Evolutionary conservation across 2,329 filamentous ascomycete genomes (phyloP), one percentile per base, ranked within the genome.

Genomic region (Atkinsonella hypoxylon): DNA sequence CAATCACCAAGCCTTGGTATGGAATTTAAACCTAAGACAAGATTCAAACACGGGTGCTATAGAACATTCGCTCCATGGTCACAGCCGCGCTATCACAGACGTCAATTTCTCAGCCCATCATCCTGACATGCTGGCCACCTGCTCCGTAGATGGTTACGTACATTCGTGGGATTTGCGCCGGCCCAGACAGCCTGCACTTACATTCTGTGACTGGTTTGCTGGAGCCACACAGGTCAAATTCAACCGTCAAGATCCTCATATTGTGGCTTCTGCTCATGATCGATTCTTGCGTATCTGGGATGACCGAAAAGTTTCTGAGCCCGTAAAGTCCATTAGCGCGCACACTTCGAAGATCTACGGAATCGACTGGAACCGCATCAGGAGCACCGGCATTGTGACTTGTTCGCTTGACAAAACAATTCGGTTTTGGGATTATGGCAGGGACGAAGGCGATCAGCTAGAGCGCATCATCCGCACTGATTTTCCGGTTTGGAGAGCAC

Each of bases 91-190:
- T 55, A 96, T 96, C 58, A 96, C 90, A 8, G 90, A 96, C 64
- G 89, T 96, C 66, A 96, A 96, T 65, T 96, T 95, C 66, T 95
- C 89, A 0, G 89, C 90, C 5, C 88, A 95, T 58, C 87, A 96
- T 62, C 88, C 89, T 0, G 90, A 96, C 62, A 74, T 90, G 42
- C 78, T 96, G 15, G 87, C 89, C 10, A 95, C 91, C 0, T 96
- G 89, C 65, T 87, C 89, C 3, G 87, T 96, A 31, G 90, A 96
- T 66, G 93, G 89, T 47, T 95, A 89, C 61, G 87, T 96, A 9
- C 88, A 95, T 65, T 89, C 83, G 60, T 96, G 91, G 89, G 90
- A 96, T 68, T 71, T 96, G 44, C 80, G 90, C 36, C 77, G 78
- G 47, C 83, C 89, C 0, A 76, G 77, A 41, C 79, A 84, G 56